These are phyloP conservation scores for Cerrena zonata DNA, from an alignment of 1,284 basidiomycete species.

Conservation along the genomic window DNA sequence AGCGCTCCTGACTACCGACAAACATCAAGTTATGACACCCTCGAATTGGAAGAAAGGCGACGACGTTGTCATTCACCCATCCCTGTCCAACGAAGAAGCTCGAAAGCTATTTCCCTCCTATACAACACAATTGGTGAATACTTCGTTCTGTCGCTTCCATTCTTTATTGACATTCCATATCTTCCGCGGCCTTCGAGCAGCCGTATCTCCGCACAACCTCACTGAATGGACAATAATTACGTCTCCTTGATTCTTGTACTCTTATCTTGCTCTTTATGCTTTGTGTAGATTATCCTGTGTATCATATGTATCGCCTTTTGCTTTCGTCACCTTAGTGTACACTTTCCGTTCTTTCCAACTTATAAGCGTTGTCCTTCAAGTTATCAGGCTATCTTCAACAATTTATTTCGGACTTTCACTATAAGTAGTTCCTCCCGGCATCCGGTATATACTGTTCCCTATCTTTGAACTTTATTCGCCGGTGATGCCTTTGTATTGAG, in stretches of 20 bases:
- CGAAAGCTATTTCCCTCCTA: slow-evolving; percentile 79
- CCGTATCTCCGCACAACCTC: slow-evolving; percentile 14
- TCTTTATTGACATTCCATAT: neutral
- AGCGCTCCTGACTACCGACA: slow-evolving; percentile 90
- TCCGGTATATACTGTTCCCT: no score
- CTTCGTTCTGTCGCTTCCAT: neutral
- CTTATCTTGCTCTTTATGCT: neutral
- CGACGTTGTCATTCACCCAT: slow-evolving; percentile 89
- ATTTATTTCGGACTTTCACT: no score
- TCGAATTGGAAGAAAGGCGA: slow-evolving; percentile 93
- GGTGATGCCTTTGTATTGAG: no score
- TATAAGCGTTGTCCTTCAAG: no score
- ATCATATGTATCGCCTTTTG: no score
- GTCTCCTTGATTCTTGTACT: neutral
- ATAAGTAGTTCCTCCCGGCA: no score
- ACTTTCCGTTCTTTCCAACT: no score
- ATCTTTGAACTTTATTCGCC: no score
- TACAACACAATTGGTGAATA: slow-evolving; percentile 57
- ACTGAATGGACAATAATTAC: neutral
- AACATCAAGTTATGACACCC: slow-evolving; percentile 77
- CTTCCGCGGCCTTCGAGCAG: neutral
- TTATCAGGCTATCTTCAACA: no score
- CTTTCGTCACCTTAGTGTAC: no score
- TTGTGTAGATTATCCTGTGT: neutral
- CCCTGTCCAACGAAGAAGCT: slow-evolving; percentile 81